Conservation (phyloP, 495 filamentous ascomycete genomes). For the Xylaria bambusicola region DNA sequence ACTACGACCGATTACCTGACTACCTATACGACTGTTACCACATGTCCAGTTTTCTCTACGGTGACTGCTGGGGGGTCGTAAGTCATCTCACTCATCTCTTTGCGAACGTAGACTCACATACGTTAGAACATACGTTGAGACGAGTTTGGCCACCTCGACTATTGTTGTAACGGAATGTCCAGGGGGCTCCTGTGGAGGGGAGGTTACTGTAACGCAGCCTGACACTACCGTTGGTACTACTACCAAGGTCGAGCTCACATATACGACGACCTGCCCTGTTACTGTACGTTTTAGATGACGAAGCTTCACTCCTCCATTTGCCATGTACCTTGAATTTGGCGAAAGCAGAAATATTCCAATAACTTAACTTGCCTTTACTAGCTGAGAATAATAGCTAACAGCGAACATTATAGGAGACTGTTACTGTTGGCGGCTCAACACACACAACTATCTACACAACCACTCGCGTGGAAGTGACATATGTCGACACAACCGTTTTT, state of each 20-base stretch:
- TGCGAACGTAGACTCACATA: slow-evolving; percentile 3
- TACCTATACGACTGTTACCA: slow-evolving; percentile 33
- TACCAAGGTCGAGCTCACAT: slow-evolving; percentile 43
- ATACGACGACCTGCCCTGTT: slow-evolving; percentile 43
- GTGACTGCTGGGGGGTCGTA: slow-evolving; percentile 33
- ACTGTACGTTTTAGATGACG: slow-evolving; percentile 22
- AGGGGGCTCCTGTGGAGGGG: slow-evolving; percentile 30
- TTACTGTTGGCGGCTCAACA: slow-evolving; percentile 36
- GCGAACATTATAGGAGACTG: slow-evolving; percentile 23
- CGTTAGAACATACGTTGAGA: slow-evolving; percentile 31
- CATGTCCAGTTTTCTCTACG: slow-evolving; percentile 35
- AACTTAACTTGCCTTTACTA: too few relatives aligned
- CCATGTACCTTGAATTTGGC: too few relatives aligned
- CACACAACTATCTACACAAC: slow-evolving; percentile 45
- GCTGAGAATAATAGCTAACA: not conserved
- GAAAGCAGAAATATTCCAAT: too few relatives aligned
- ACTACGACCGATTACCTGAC: slow-evolving; percentile 32
- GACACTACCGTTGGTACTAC: slow-evolving; percentile 35
- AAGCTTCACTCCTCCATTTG: not conserved
- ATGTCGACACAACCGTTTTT: slow-evolving; percentile 30
- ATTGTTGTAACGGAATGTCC: slow-evolving; percentile 35
- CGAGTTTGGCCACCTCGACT: slow-evolving; percentile 36
- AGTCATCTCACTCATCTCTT: slow-evolving; percentile 11
- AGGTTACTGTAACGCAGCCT: slow-evolving; percentile 30
- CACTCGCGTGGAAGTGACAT: slow-evolving; percentile 35